A percentile compares a stretch with the other conserved stretches of the same genome.
phyloP scores from a whole-genome alignment of 2,329 filamentous ascomycete species.

The Fusarium drepaniforme region DNA sequence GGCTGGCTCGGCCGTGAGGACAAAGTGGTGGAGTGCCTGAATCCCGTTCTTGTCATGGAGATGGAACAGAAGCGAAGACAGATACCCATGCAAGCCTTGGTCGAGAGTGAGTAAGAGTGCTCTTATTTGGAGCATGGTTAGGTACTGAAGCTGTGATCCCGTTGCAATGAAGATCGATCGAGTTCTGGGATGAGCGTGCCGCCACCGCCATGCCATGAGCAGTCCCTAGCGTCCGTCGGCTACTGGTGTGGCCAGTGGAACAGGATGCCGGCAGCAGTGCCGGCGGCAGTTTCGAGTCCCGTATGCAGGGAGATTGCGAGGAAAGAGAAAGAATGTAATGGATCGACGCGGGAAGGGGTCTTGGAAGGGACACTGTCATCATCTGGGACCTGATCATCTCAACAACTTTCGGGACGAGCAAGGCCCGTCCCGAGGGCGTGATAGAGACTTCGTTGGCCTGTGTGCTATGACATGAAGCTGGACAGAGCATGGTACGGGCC shows the following conservation, averaged over 20 bases:
- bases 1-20: background rate
- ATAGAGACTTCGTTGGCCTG: background rate
- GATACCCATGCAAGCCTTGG: background rate
- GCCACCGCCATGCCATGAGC: background rate
- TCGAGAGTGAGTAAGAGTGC: background rate
- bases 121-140: background rate
- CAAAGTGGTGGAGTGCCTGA: background rate
- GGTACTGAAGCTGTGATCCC: background rate
- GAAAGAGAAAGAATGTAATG: background rate
- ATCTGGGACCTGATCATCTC: background rate
- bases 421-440: background rate
- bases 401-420: background rate
- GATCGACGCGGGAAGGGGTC: background rate
- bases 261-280: background rate
- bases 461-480: background rate
- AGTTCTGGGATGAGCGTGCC: background rate
- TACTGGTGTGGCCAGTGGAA: background rate
- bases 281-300: background rate
- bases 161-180: background rate
- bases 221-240: background rate
- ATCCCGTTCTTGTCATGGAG: background rate
- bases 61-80: background rate
- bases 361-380: background rate
- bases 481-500: background rate
- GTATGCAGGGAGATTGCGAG: background rate